Evolutionary conservation across 1,139 yeast genomes (phyloP), one percentile per base, ranked within the genome.

Genomic region (Suhomyces bribrorum): DNA sequence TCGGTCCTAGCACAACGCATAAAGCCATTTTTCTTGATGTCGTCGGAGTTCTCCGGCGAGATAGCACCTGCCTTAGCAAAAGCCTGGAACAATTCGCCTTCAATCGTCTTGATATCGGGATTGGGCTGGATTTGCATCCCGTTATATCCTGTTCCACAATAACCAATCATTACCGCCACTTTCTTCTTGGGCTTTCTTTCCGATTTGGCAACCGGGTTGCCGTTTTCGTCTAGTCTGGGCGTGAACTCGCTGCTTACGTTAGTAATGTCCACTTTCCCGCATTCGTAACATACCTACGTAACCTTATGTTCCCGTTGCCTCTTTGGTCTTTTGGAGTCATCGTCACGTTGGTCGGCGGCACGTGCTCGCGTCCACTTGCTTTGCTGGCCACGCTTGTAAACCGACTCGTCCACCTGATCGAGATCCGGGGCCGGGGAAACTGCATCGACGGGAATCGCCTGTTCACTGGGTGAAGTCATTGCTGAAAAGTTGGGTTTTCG

Each of bases 1-100:
- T 92, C 99, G 5, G 99, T 92, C 62, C 98, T 76, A 3, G 98
- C 98, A 32, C 97, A 96, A 54, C 99, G 78, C 86, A 87, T 85
- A 54, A 94, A 86, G 0, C 94, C 90, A 40, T 83, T 82, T 58
- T 92, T 92, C 59, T 87, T 89, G 50, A 94, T 79, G 59, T 92
- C 98, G 46, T 81, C 83, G 4, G 96, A 81, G 62, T 92, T 92
- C 54, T 87, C 95, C 41, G 80, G 78, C 0, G 96, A 86, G 42
- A 92, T 79, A 6, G 96, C 97, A 13, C 97, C 97, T 1, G 96
- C 92, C 44, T 76, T 75, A 20, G 83, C 84, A 60, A 92, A 82
- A 0, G 97, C 97, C 29, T 77, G 75, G 61, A 89, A 92, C 14
- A 92, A 57, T 37, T 87, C 97, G 11, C 92, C 92, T 62, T 92